phyloP scores from a whole-genome alignment of 768 basidiomycete genomes.

The Boletus sensibilis region DNA sequence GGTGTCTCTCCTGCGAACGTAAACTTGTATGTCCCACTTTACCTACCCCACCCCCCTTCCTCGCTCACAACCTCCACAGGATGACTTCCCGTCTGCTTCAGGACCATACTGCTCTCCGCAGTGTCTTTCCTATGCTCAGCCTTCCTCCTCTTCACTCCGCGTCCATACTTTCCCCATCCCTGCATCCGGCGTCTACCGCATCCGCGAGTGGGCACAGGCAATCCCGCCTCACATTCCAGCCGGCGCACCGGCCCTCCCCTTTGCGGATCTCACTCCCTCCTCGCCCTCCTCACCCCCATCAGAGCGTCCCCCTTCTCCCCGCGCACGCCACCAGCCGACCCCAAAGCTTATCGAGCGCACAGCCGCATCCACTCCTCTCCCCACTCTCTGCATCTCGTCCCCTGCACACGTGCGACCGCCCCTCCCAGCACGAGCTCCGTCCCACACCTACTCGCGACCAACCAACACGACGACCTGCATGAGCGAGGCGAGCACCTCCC shows the following conservation, averaged over 20 bases:
- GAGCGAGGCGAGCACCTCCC: constrained; percentile 46
- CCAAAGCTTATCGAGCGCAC: constrained; percentile 38
- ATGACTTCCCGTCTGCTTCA: constrained; percentile 28
- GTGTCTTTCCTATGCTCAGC: constrained; percentile 38
- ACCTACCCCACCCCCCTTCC: neutral
- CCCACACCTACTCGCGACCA: constrained; percentile 34
- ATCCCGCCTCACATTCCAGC: constrained; percentile 35
- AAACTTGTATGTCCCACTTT: constrained; percentile 46
- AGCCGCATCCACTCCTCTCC: constrained; percentile 33
- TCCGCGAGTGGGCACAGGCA: constrained; percentile 31
- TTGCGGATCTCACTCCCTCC: constrained; percentile 17
- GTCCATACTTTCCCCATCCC: neutral
- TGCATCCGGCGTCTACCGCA: constrained; percentile 11
- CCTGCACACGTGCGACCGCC: constrained; percentile 32
- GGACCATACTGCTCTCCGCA: constrained; percentile 58
- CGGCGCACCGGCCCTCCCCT: constrained; percentile 31
- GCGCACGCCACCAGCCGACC: constrained; percentile 24
- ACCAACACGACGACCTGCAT: constrained; percentile 34
- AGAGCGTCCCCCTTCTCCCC: constrained; percentile 22
- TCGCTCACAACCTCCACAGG: constrained; percentile 12
- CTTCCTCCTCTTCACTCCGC: constrained; percentile 31
- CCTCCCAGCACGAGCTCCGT: constrained; percentile 33
- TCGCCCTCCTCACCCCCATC: constrained; percentile 1
- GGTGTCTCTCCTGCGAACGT: constrained; percentile 67
- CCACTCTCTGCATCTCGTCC: constrained; percentile 52